These are phyloP conservation scores for Colletotrichum tamarilloi DNA, from an alignment of 2,329 filamentous ascomycete species.

Conservation along the genomic window DNA sequence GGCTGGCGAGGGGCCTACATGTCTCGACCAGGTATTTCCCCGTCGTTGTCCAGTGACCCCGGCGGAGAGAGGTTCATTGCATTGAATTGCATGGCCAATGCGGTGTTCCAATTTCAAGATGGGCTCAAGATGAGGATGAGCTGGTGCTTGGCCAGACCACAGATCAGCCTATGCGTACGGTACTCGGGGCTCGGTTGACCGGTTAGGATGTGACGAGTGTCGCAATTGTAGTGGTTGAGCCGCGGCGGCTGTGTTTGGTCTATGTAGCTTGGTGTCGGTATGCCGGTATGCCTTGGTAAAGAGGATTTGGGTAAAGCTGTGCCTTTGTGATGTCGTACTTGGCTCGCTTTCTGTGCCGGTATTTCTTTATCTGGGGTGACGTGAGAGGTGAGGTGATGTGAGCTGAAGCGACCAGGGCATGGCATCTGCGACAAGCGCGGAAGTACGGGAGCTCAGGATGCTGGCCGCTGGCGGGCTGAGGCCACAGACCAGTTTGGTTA, in stretches of 20 bases:
- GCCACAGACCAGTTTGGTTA: neutral
- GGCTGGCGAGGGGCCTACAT: slow-evolving; percentile 22
- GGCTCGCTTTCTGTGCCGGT: neutral
- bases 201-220: neutral
- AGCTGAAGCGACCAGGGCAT: neutral
- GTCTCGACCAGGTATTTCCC: slow-evolving; percentile 19
- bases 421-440: neutral
- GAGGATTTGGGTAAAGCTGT: neutral
- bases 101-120: slow-evolving; percentile 30
- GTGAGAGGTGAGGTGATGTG: neutral
- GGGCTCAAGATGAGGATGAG: slow-evolving; percentile 19
- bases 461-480: neutral
- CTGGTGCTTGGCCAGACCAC: slow-evolving; percentile 17
- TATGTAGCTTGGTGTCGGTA: neutral
- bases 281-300: neutral
- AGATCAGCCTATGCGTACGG: neutral
- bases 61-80: slow-evolving; percentile 23
- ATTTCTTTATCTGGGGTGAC: neutral
- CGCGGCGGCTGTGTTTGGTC: neutral
- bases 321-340: neutral
- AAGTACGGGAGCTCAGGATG: neutral
- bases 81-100: slow-evolving; percentile 34
- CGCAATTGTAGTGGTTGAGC: neutral
- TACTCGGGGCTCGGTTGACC: slow-evolving; percentile 13
- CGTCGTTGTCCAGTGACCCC: slow-evolving; percentile 28